Evolutionary conservation across 306 rosid genomes (phyloP).

Genomic region (Fragaria nilgerrensis): DNA sequence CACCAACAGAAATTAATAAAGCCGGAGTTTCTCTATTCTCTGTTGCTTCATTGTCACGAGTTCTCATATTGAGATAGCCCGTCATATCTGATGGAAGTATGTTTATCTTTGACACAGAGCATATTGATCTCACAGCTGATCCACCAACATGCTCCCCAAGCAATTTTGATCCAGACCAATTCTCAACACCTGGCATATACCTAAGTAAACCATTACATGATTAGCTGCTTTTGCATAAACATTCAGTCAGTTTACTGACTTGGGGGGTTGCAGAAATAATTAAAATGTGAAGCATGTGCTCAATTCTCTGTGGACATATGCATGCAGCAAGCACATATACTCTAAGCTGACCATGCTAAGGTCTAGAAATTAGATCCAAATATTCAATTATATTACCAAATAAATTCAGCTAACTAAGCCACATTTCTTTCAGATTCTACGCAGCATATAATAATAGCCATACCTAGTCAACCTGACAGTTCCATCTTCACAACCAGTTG

Average conservation of each 20-base stretch:
- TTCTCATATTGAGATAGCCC: slow-evolving; percentile 22
- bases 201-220: slow-evolving; percentile 40
- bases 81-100: slow-evolving; percentile 40
- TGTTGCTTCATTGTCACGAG: slow-evolving; percentile 23
- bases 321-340: background rate
- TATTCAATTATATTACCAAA: background rate
- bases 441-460: slow-evolving; percentile 27
- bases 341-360: background rate
- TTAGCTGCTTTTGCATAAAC: slow-evolving; percentile 7
- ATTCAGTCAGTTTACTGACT: background rate
- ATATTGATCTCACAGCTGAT: slow-evolving; percentile 91
- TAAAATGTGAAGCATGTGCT: background rate
- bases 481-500: slow-evolving; percentile 97
- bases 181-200: slow-evolving; percentile 61
- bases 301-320: background rate
- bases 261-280: background rate
- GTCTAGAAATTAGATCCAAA: background rate
- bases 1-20: slow-evolving; percentile 89
- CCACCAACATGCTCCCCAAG: slow-evolving; percentile 99
- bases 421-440: background rate
- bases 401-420: background rate
- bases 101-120: slow-evolving; percentile 66
- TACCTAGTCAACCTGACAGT: slow-evolving; percentile 92
- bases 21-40: slow-evolving; percentile 49
- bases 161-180: slow-evolving; percentile 82